Evolutionary conservation across 345 rosid species (phyloP).

Genomic region (Diplotaxis tenuifolia): DNA sequence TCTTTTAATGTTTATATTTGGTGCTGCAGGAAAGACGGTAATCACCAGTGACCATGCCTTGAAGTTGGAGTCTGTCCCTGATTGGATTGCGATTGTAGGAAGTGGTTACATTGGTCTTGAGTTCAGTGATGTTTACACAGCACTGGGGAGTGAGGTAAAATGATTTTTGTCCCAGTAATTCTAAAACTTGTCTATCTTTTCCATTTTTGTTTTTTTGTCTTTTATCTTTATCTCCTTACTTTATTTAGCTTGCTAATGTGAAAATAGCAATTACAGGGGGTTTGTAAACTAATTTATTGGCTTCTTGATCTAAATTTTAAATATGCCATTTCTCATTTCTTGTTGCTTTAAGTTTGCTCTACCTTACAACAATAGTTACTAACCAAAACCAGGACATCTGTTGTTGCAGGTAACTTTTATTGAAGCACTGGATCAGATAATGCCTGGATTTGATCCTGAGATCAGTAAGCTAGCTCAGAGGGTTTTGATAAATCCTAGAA

Average conservation of each 20-base stretch:
- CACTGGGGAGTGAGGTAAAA: conserved; percentile 97
- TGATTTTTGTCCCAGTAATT: background rate
- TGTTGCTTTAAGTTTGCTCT: background rate
- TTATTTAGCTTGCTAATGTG: background rate
- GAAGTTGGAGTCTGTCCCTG: conserved; percentile 91
- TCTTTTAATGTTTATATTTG: conserved; percentile 15
- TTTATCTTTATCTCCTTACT: background rate
- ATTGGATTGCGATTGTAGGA: conserved; percentile 98
- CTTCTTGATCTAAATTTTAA: conserved; percentile 12
- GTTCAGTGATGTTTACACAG: conserved; percentile 99
- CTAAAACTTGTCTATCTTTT: background rate
- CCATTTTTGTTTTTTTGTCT: background rate
- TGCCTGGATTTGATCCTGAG: conserved; percentile 99
- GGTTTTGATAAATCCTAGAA: conserved; percentile 88
- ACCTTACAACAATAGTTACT: conserved; percentile 9
- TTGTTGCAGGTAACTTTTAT: conserved; percentile 79
- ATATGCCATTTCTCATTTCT: background rate
- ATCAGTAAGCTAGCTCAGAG: conserved; percentile 95
- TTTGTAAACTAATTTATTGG: background rate
- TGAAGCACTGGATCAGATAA: conserved; percentile 95
- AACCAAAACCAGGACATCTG: conserved; percentile 12
- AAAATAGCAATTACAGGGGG: background rate
- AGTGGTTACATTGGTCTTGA: conserved; percentile 99
- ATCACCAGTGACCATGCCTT: conserved; percentile 99
- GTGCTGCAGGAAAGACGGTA: conserved; percentile 90